These are phyloP conservation scores for Globisporangium alternatum DNA, from an alignment of 352 stramenopile species.

Conservation along the genomic window DNA sequence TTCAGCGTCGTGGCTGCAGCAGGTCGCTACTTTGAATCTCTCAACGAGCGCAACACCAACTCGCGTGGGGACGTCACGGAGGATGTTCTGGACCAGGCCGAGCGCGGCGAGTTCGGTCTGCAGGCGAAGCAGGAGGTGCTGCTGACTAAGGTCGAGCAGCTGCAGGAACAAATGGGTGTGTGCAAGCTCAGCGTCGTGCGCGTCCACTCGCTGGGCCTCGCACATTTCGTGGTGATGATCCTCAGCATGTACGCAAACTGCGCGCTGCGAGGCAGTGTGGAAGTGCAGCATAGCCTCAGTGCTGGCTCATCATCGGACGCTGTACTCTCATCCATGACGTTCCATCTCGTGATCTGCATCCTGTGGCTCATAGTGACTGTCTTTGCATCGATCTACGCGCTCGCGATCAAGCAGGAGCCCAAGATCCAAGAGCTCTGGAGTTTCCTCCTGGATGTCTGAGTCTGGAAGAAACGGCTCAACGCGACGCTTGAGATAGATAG, in stretches of 20 bases:
- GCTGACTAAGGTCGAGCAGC: slow-evolving; percentile 49
- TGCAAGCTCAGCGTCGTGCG: slow-evolving; percentile 55
- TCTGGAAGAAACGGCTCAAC: not conserved
- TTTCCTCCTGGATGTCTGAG: slow-evolving; percentile 11
- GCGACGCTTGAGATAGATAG: not conserved
- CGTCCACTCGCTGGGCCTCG: slow-evolving; percentile 38
- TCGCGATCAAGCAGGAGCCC: slow-evolving; percentile 40
- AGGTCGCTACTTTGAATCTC: slow-evolving; percentile 36
- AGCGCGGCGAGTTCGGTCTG: slow-evolving; percentile 63
- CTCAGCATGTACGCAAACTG: slow-evolving; percentile 43
- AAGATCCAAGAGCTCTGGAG: slow-evolving; percentile 14
- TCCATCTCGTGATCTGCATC: slow-evolving; percentile 47
- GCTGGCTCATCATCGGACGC: slow-evolving; percentile 12
- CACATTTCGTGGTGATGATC: slow-evolving; percentile 36
- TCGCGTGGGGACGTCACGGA: slow-evolving; percentile 38
- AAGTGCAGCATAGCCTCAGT: slow-evolving; percentile 9
- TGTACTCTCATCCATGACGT: slow-evolving; percentile 26
- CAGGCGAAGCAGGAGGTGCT: slow-evolving; percentile 63
- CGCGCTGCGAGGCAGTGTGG: slow-evolving; percentile 17
- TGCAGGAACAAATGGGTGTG: slow-evolving; percentile 51
- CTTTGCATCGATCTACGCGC: slow-evolving; percentile 32
- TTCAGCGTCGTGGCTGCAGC: slow-evolving; percentile 31
- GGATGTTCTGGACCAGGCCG: slow-evolving; percentile 51
- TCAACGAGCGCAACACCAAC: slow-evolving; percentile 31
- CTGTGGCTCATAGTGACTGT: slow-evolving; percentile 39